Base-by-base conservation (phyloP, 441 rosid species). In the Gossypium schwendimanii region DNA sequence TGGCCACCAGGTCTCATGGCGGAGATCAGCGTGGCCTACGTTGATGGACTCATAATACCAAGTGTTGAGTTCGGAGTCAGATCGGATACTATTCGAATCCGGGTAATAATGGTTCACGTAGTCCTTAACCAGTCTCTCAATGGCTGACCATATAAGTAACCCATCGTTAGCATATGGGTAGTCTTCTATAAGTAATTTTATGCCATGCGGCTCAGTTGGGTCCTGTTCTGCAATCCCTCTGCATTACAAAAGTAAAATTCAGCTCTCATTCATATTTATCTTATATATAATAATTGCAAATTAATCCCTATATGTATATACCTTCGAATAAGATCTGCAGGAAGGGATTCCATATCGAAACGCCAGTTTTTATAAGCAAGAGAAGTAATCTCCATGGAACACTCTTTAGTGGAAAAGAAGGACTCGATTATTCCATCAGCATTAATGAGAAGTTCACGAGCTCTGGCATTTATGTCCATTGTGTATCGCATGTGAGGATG, bases 1-100 rank as follows among this genome's bases (percentile, higher is more conserved):
- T 31, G 55, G 75, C 92, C 90, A 71, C 57, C 74, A 57, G 50
- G 23, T 24, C 12, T 58, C 21, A 2, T 71, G 52, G 8, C 61
- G 61, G 21, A 68, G 3, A 5, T 71, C 74, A 2, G 74, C 66
- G 23, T 94, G 97, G 4, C 98, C 97, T 24, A 73, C 71, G 20
- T 84, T 81, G 69, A 77, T 79, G 57, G 88, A 83, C 71, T 90
- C 97, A 57, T 69, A 69, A 91, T 95, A 94, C 97, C 98, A 94
- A 74, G 76, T 85, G 81, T 89, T 96, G 73, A 94, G 82, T 84
- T 94, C 96, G 49, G 70, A 44, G 52, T 94, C 97, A 4, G 78
- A 62, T 33, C 10, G 45, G 11, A 89, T 72, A 33, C 81, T 49
- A 15, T 62, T 59, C 41, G 82, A 78, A 3, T 81, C 77, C 50